Evolutionary conservation across 2,329 filamentous ascomycete genomes (phyloP).

Genomic region (Samsoniella hepiali): DNA sequence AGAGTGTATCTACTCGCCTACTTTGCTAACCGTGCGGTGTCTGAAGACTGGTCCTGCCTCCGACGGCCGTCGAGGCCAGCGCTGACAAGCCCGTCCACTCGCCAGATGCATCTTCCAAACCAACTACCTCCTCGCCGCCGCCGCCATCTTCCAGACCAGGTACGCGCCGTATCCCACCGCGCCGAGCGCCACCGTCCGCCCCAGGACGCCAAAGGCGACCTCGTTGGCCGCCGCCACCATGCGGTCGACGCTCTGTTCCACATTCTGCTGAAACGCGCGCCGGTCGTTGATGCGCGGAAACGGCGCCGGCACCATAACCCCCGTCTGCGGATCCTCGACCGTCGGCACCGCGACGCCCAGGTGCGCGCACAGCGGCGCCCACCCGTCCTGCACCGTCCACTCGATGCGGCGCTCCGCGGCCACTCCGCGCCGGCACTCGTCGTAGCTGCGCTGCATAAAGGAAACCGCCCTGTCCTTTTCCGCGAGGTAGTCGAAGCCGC

Average conservation of each 20-base stretch:
- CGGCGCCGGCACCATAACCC: slow-evolving; percentile 20
- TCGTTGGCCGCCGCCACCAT: not conserved
- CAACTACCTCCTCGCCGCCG: not conserved
- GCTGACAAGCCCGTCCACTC: too few relatives aligned
- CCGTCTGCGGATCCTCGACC: slow-evolving; percentile 30
- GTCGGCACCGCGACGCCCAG: slow-evolving; percentile 37
- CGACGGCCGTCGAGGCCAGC: too few relatives aligned
- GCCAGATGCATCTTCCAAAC: too few relatives aligned
- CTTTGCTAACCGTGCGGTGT: too few relatives aligned
- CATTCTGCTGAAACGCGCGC: slow-evolving; percentile 16
- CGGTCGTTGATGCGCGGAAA: slow-evolving; percentile 26
- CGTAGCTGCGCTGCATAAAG: slow-evolving; percentile 38
- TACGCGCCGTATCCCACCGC: slow-evolving; percentile 12
- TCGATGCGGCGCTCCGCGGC: slow-evolving; percentile 35
- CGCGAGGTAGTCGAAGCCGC: slow-evolving; percentile 28
- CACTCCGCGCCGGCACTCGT: slow-evolving; percentile 34
- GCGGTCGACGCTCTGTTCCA: slow-evolving; percentile 15
- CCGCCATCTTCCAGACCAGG: not conserved
- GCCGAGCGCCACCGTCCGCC: not conserved
- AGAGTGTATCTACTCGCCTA: too few relatives aligned
- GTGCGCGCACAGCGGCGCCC: slow-evolving; percentile 40
- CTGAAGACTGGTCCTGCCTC: too few relatives aligned
- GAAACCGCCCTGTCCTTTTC: slow-evolving; percentile 37
- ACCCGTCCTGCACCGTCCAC: slow-evolving; percentile 38
- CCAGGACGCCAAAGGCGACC: not conserved